Evolutionary conservation across 352 stramenopile genomes (phyloP), one percentile per base, ranked within the genome.

Genomic region (Phytopythium cucurbitacearum): DNA sequence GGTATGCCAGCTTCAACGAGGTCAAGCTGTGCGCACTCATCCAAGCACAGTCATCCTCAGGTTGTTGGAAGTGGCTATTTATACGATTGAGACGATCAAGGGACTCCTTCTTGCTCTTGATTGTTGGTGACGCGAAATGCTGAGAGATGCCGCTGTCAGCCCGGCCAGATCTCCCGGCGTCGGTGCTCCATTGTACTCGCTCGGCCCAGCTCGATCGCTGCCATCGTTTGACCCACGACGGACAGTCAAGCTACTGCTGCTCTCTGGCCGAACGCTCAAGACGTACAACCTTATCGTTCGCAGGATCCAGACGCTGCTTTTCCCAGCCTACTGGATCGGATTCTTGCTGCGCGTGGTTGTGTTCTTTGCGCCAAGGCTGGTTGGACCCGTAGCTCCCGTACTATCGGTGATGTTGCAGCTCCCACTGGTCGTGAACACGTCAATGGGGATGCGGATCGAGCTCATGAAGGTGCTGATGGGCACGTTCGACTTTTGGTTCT

Each of bases 321-420:
- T 51, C 12, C 46, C 46, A 40, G 35, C 43, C 33, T 53, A 43
- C 9, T 43, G 35, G 12, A 10, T 53, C 10, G 47, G 47, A 6
- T 11, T 53, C 3, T 16, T 53, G n/a, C 15, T 43, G 11, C 47
- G 47, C 35, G 5, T 44, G 1, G 47, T 36, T 7, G 37, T 36
- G 4, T 35, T 35, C 21, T 53, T 53, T 16, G 15, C 33, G 35
- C 15, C 37, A 12, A 5, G 12, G 0, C 5, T 16, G 12, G 34
- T 16, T 15, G 6, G 6, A 7, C 3, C 42, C 7, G 16, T n/a
- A 1, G 7, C 34, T 3, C n/a, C 47, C 37, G 21, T 53, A 1
- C 9, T 37, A 1, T 13, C 47, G 1, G 47, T 37, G 9, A n/a
- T 37, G 40, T n/a, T 44, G 40, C 40, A 44, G 40, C 11, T 44